phyloP scores from a whole-genome alignment of 148 eudicot genomes.

The Fagopyrum homotropicum region DNA sequence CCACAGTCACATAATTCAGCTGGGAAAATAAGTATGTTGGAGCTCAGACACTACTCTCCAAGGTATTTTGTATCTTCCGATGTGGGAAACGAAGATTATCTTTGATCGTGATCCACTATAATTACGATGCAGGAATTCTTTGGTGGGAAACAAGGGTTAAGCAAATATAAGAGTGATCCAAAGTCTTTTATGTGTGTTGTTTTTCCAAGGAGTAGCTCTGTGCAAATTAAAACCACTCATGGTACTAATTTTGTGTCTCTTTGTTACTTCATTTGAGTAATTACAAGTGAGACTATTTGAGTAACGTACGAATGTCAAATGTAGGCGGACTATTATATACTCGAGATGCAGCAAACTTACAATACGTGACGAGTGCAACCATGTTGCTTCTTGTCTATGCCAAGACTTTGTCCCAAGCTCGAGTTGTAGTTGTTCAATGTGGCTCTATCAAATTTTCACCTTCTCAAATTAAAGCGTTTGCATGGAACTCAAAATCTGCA shows the following conservation, averaged over 20 bases:
- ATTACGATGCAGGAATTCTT: slow-evolving; percentile 43
- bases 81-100: background rate
- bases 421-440: slow-evolving; percentile 42
- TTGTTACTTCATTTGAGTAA: background rate
- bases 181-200: slow-evolving; percentile 72
- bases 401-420: slow-evolving; percentile 42
- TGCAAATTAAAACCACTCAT: slow-evolving; percentile 64
- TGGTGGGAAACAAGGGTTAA: slow-evolving; percentile 45
- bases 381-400: slow-evolving; percentile 63
- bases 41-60: slow-evolving; percentile 64
- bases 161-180: slow-evolving; percentile 51
- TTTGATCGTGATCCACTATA: background rate
- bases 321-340: slow-evolving; percentile 69
- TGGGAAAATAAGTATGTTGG: slow-evolving; percentile 90
- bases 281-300: background rate
- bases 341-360: slow-evolving; percentile 65
- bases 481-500: slow-evolving; percentile 84
- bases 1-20: slow-evolving; percentile 56
- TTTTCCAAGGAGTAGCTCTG: slow-evolving; percentile 66
- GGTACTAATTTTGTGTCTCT: slow-evolving; percentile 24
- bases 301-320: background rate
- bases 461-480: slow-evolving; percentile 47
- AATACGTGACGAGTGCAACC: slow-evolving; percentile 55
- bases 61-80: slow-evolving; percentile 23
- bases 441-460: slow-evolving; percentile 42